Base-by-base conservation (phyloP, 1,139 yeast genomes). In the Blastobotrys ciferrii region DNA sequence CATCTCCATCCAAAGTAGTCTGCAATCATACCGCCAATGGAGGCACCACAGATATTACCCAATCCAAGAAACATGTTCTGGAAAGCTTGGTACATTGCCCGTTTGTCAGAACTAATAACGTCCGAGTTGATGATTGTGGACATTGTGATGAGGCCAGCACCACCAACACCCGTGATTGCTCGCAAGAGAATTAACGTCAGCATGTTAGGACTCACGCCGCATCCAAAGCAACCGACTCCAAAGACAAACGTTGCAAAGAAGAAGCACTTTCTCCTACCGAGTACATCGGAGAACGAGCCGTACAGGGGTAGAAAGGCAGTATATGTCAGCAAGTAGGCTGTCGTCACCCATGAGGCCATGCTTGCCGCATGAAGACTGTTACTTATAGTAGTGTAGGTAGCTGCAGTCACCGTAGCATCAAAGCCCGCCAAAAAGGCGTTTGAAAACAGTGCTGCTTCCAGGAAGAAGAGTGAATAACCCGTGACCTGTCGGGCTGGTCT, bases 131-230 rank as follows among this genome's bases (percentile, higher is more conserved):
- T 49, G 13, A 51, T 47, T 2, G 54, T 49, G 17, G 51, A 38
- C 54, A 51, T 49, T 11, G 53, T 51, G 17, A 46, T 43, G 13
- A 51, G 46, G 13, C 54, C 54, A 12, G 49, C 54, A 6, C 54
- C 54, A 5, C 54, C 54, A n/a, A 51, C 40, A 12, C 54, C 54
- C 13, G 54, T 47, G 17, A 51, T 12, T 12, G 45, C 53, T n/a
- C 54, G 33, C 50, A 47, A 43, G 11, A 51, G 19, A 38, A 43
- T 46, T 43, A 51, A 19, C 3, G 47, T 31, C 15, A 47, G 20
- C 25, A 51, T 28, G 20, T 40, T 43, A 4, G 53, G 42, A n/a
- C 53, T 47, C 3, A 44, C 11, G 3, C 46, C 54, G 35, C 54
- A 51, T 9, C 53, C 54, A 7, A 49, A 28, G 36, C 53, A 51